A percentile compares a stretch with the other conserved stretches of the same genome.
These are phyloP conservation scores for Neophaeococcomyces aloes DNA, from an alignment of 2,329 filamentous ascomycete species.

Conservation along the genomic window DNA sequence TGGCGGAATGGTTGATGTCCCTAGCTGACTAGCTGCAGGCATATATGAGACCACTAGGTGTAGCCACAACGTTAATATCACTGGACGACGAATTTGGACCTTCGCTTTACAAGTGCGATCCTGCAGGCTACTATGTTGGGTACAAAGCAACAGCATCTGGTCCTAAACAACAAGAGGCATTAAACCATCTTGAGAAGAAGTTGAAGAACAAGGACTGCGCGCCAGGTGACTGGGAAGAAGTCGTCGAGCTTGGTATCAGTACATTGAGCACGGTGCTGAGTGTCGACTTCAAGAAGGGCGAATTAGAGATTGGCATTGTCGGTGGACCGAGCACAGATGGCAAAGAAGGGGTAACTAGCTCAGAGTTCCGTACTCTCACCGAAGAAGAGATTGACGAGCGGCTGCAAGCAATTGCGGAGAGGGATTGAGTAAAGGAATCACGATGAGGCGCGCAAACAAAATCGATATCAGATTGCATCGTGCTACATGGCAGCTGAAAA, in stretches of 20 bases:
- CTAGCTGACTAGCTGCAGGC: constrained; percentile 43
- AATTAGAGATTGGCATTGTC: constrained; percentile 96
- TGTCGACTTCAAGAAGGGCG: constrained; percentile 99
- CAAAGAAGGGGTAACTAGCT: constrained; percentile 67
- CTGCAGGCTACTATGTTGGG: constrained; percentile 92
- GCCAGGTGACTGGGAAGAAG: constrained; percentile 89
- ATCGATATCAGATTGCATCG: not conserved
- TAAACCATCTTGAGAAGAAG: constrained; percentile 99
- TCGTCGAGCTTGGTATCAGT: constrained; percentile 92
- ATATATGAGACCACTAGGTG: constrained; percentile 95
- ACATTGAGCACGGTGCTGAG: constrained; percentile 92
- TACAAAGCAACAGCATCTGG: constrained; percentile 98
- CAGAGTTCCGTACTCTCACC: constrained; percentile 75
- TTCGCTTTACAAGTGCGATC: constrained; percentile 96
- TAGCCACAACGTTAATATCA: constrained; percentile 89
- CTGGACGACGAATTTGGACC: constrained; percentile 86
- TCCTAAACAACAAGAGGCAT: constrained; percentile 95
- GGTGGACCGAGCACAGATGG: constrained; percentile 76
- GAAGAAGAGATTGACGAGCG: constrained; percentile 98
- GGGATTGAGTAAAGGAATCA: constrained; percentile 52
- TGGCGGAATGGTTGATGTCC: not conserved
- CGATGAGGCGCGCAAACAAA: too few relatives aligned
- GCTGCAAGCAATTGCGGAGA: constrained; percentile 95
- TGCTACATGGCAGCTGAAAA: not conserved
- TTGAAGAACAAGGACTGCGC: constrained; percentile 97